Evolutionary conservation across 805 yeast genomes (phyloP).

Genomic region (Metschnikowia borealis): DNA sequence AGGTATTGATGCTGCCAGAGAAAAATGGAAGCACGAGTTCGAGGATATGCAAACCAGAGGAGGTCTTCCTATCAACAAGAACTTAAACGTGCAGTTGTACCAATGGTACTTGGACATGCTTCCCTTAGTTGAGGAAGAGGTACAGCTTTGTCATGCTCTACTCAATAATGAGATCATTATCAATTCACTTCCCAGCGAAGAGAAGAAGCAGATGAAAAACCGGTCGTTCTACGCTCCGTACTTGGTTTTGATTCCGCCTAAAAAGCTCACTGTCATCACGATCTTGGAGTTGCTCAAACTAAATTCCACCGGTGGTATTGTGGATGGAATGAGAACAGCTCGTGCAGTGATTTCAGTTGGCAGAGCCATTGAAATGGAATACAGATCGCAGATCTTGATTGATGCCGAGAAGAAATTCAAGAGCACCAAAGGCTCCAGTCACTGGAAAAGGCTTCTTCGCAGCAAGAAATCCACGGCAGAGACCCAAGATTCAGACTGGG

Average conservation of each 20-base stretch:
- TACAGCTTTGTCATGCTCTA: constrained; percentile 49
- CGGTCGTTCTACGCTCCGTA: constrained; percentile 73
- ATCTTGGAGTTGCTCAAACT: constrained; percentile 76
- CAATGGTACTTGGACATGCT: constrained; percentile 76
- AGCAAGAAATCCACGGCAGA: constrained; percentile 8
- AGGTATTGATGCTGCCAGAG: constrained; percentile 80
- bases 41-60: constrained; percentile 64
- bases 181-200: constrained; percentile 6
- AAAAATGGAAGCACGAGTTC: constrained; percentile 82
- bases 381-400: constrained; percentile 62
- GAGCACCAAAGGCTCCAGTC: constrained; percentile 43
- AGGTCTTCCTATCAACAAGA: constrained; percentile 49
- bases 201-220: constrained; percentile 31
- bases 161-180: constrained; percentile 23
- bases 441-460: constrained; percentile 43
- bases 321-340: constrained; percentile 81
- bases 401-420: constrained; percentile 53
- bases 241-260: constrained; percentile 65
- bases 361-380: constrained; percentile 79
- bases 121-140: constrained; percentile 68
- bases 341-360: constrained; percentile 80
- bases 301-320: constrained; percentile 68
- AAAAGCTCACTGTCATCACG: constrained; percentile 78
- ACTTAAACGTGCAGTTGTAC: constrained; percentile 72
- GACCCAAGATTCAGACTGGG: constrained; percentile 21